Conservation (phyloP, 257 asterid species). For the Knoxia roxburghii region DNA sequence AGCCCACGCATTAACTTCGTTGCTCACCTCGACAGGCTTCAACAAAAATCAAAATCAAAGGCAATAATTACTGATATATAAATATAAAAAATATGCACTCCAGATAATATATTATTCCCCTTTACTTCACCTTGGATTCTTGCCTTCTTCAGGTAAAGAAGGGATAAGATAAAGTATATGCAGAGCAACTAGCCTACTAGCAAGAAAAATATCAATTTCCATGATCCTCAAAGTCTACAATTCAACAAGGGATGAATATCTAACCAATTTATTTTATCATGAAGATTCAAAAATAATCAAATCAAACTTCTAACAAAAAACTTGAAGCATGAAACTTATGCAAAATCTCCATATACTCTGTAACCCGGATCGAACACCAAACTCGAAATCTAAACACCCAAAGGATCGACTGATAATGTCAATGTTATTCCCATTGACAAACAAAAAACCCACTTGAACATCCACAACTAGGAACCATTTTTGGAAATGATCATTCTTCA, state of each 20-base stretch:
- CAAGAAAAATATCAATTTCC: background rate
- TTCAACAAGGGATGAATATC: background rate
- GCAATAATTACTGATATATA: too few species aligned
- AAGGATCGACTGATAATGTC: too few species aligned
- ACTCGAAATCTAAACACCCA: too few species aligned
- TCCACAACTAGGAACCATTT: background rate
- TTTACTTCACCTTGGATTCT: too few species aligned
- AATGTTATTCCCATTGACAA: too few species aligned
- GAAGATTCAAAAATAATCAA: background rate
- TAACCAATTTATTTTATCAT: background rate
- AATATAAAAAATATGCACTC: too few species aligned
- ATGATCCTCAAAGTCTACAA: background rate
- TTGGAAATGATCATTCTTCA: background rate
- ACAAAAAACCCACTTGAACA: background rate
- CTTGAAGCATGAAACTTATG: background rate
- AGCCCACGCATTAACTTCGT: conserved; percentile 37
- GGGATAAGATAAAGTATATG: too few species aligned
- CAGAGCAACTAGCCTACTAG: background rate
- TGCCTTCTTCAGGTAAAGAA: too few species aligned
- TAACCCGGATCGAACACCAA: too few species aligned
- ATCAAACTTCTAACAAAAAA: background rate
- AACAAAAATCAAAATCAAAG: background rate
- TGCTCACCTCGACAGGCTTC: conserved; percentile 27
- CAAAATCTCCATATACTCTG: too few species aligned
- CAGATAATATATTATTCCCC: too few species aligned